phyloP scores from a whole-genome alignment of 1,284 basidiomycete genomes.

The Porodaedalea pini region DNA sequence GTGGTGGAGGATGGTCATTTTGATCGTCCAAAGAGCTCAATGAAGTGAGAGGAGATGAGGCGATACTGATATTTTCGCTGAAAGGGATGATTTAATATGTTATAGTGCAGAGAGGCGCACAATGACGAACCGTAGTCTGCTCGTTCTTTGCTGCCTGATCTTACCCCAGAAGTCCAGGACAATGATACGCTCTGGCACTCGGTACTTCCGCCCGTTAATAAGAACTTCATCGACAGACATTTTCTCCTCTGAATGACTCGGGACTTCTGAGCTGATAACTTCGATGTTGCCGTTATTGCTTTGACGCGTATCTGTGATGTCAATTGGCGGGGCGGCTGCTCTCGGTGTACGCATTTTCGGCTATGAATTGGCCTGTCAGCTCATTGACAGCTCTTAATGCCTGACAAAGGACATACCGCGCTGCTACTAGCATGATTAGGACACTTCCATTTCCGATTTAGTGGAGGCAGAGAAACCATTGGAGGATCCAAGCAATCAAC shows the following conservation, averaged over 20 bases:
- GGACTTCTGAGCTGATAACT: conserved; percentile 66
- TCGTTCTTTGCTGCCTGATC: conserved; percentile 47
- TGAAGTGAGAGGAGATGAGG: conserved; percentile 73
- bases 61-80: conserved; percentile 39
- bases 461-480: conserved; percentile 79
- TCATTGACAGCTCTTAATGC: too few relatives aligned
- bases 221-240: conserved; percentile 69
- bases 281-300: conserved; percentile 93
- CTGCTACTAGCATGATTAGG: conserved; percentile 89
- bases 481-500: conserved; percentile 95
- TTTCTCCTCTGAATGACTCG: conserved; percentile 39
- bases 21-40: conserved; percentile 66
- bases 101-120: not conserved
- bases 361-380: conserved; percentile 36
- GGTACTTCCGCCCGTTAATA: conserved; percentile 82
- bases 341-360: conserved; percentile 76
- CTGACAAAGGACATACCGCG: conserved; percentile 64
- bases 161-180: conserved; percentile 95
- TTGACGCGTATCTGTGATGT: conserved; percentile 64
- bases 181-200: conserved; percentile 92
- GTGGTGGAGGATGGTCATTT: conserved; percentile 38
- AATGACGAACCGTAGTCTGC: conserved; percentile 40
- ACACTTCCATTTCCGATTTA: conserved; percentile 97
- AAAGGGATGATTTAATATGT: not conserved
- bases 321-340: conserved; percentile 61